These are phyloP conservation scores for Cephalotrichum gorgonifer DNA, from an alignment of 2,329 filamentous ascomycete genomes.

Conservation along the genomic window DNA sequence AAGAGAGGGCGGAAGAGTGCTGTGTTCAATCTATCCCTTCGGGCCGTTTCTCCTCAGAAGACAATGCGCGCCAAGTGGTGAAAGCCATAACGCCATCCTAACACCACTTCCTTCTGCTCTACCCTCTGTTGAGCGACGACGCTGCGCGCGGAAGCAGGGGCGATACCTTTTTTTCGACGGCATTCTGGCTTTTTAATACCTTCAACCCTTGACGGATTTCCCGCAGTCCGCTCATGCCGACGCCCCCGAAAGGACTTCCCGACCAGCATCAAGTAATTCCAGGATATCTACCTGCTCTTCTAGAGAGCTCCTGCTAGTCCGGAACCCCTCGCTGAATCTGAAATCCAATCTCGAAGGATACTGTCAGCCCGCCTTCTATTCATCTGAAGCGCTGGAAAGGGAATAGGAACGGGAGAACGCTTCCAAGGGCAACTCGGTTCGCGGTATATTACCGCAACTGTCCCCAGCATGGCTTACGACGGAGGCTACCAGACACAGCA, in stretches of 20 bases:
- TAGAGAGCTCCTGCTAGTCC: neutral
- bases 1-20: neutral
- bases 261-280: too few relatives aligned
- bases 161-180: neutral
- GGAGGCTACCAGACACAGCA: slow-evolving; percentile 34
- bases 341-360: neutral
- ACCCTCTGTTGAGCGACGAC: neutral
- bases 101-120: neutral
- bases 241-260: too few relatives aligned
- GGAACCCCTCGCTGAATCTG: neutral
- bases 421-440: neutral
- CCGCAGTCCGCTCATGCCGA: neutral
- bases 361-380: neutral
- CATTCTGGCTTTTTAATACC: neutral
- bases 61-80: neutral
- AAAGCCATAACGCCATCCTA: neutral
- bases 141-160: neutral
- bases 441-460: neutral
- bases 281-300: too few relatives aligned
- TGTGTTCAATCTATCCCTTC: too few relatives aligned
- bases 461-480: slow-evolving; percentile 38
- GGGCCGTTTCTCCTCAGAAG: neutral
- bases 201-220: neutral
- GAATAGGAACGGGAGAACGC: neutral
- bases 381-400: neutral